phyloP scores from a whole-genome alignment of 257 asterid species.

The Cynanchum wilfordii region DNA sequence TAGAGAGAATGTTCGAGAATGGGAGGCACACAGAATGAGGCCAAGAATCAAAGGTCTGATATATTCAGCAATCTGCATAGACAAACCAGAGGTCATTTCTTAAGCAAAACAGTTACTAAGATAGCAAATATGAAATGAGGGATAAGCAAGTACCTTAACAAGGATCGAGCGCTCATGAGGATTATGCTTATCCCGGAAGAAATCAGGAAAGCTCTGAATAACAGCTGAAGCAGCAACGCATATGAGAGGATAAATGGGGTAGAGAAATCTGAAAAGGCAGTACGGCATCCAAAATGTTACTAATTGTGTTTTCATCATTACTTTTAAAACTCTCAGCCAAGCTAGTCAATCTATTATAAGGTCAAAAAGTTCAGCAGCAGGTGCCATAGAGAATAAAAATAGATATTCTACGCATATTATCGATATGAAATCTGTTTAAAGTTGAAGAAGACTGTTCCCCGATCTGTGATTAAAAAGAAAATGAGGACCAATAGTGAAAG shows the following conservation, averaged over 20 bases:
- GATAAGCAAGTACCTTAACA: constrained; percentile 46
- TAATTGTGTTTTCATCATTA: constrained; percentile 12
- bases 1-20: constrained; percentile 84
- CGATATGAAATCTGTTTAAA: neutral
- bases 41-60: constrained; percentile 84
- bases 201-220: constrained; percentile 89
- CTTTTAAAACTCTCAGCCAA: constrained; percentile 15
- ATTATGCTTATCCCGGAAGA: constrained; percentile 67
- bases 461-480: too few species aligned
- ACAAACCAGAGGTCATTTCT: constrained; percentile 28
- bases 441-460: neutral
- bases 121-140: constrained; percentile 6
- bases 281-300: constrained; percentile 20
- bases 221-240: constrained; percentile 99
- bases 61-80: constrained; percentile 66
- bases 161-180: constrained; percentile 47
- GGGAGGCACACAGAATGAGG: constrained; percentile 86
- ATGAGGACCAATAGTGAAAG: neutral
- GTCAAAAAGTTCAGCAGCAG: too few species aligned
- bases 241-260: constrained; percentile 96
- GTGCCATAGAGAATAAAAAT: neutral
- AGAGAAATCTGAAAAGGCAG: constrained; percentile 70
- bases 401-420: neutral
- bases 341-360: neutral
- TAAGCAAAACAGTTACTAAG: constrained; percentile 18